phyloP scores from a whole-genome alignment of 2,329 filamentous ascomycete genomes.

The Neonectria ditissima region DNA sequence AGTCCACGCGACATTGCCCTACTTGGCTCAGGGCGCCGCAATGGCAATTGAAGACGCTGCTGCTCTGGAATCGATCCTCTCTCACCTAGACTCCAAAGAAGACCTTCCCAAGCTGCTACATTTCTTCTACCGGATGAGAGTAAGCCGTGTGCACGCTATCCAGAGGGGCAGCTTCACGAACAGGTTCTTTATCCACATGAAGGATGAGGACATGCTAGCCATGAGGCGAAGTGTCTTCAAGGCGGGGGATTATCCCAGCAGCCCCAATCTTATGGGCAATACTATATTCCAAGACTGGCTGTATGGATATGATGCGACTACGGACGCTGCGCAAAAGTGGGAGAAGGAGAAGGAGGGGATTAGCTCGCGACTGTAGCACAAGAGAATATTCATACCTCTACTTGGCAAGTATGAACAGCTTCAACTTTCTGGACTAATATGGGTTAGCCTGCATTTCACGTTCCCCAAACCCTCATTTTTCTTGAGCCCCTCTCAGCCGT shows the following conservation, averaged over 20 bases:
- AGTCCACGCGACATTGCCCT: conserved; percentile 18
- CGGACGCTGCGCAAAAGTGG: conserved; percentile 8
- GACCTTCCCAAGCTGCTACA: conserved; percentile 4
- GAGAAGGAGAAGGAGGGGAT: conserved; percentile 5
- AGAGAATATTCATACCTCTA: neutral
- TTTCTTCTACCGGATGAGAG: conserved; percentile 17
- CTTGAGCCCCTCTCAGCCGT: too few species aligned
- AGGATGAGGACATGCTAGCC: conserved; percentile 9
- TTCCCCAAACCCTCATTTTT: too few species aligned
- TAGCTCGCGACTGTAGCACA: conserved; percentile 5
- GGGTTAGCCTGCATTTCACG: too few species aligned
- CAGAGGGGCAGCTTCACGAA: conserved; percentile 21
- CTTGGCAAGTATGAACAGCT: too few species aligned
- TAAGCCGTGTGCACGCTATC: conserved; percentile 14
- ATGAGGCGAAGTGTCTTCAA: conserved; percentile 18
- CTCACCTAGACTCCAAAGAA: conserved; percentile 13
- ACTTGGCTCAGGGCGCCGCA: conserved; percentile 18
- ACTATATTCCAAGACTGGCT: conserved; percentile 25
- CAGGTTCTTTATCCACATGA: conserved; percentile 25
- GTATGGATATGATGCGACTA: conserved; percentile 17
- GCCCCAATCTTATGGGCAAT: conserved; percentile 20
- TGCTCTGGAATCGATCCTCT: conserved; percentile 3
- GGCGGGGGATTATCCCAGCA: conserved; percentile 20
- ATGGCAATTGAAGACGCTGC: conserved; percentile 25
- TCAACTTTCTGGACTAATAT: too few species aligned